These are phyloP conservation scores for Tuber indicum DNA, from an alignment of 495 filamentous ascomycete genomes.

Conservation along the genomic window DNA sequence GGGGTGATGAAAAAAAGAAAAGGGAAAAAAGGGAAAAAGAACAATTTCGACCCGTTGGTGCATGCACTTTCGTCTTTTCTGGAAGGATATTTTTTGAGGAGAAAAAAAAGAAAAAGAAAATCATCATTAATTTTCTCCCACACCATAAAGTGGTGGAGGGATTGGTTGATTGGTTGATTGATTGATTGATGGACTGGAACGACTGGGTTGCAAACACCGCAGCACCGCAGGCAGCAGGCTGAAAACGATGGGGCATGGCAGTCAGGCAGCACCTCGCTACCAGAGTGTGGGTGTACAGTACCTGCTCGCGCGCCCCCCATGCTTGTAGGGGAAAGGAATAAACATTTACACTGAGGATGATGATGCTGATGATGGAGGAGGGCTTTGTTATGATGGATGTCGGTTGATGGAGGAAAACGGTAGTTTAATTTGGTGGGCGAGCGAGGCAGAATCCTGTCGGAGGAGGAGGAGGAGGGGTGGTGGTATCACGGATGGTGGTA, in stretches of 20 bases:
- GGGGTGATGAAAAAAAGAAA: not conserved
- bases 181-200: not conserved
- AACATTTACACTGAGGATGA: conserved; percentile 15
- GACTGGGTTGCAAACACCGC: not conserved
- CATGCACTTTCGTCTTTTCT: conserved; percentile 31
- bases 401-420: not conserved
- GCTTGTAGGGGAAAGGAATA: conserved; percentile 29
- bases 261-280: conserved; percentile 25
- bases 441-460: not conserved
- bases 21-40: not conserved
- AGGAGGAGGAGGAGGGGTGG: not conserved
- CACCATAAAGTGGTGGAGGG: not conserved
- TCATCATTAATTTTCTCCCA: not conserved
- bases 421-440: not conserved
- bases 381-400: not conserved
- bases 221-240: not conserved
- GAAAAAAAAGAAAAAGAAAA: not conserved
- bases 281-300: conserved; percentile 18
- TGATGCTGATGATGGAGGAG: not conserved
- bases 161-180: not conserved
- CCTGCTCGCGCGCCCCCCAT: conserved; percentile 1
- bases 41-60: conserved; percentile 29
- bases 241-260: conserved; percentile 23
- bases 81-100: conserved; percentile 21
- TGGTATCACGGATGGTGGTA: conserved; percentile 7